Evolutionary conservation across 768 basidiomycete genomes (phyloP).

Genomic region (Xerocomus spinulosus): DNA sequence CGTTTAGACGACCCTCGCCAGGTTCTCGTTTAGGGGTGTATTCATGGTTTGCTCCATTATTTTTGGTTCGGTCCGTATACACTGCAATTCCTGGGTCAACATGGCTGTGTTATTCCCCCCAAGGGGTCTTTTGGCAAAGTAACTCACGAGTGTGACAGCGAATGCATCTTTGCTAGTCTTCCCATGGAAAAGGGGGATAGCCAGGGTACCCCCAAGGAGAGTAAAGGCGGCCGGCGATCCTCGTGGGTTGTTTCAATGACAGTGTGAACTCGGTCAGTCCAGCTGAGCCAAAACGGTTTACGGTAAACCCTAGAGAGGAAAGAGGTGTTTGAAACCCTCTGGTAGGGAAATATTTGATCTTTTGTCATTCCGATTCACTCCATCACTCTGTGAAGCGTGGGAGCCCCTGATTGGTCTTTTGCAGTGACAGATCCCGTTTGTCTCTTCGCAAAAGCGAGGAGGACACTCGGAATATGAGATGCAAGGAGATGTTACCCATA

Average conservation of each 20-base stretch:
- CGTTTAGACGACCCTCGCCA: too few species aligned
- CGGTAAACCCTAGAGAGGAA: constrained; percentile 56
- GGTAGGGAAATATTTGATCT: constrained; percentile 28
- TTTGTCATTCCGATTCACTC: not conserved
- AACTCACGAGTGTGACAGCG: too few species aligned
- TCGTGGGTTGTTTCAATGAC: not conserved
- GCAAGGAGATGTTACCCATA: not conserved
- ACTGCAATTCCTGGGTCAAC: too few species aligned
- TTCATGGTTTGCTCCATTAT: too few species aligned
- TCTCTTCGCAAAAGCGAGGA: not conserved
- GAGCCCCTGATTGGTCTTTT: not conserved
- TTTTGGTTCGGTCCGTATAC: too few species aligned
- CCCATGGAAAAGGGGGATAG: constrained; percentile 75
- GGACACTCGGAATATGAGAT: not conserved
- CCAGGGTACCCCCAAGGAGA: too few species aligned
- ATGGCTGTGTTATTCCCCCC: too few species aligned
- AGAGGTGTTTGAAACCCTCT: constrained; percentile 44
- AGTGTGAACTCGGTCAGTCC: not conserved
- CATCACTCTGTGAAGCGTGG: not conserved
- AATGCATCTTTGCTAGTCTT: constrained; percentile 58
- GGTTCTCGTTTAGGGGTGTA: too few species aligned
- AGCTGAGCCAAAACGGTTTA: not conserved
- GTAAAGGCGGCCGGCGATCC: too few species aligned
- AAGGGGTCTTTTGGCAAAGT: too few species aligned
- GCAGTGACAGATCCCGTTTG: not conserved